A percentile compares a stretch with the other conserved stretches of the same genome.
Evolutionary conservation across 2,329 filamentous ascomycete species (phyloP).

Genomic region (Aspergillus sp.): DNA sequence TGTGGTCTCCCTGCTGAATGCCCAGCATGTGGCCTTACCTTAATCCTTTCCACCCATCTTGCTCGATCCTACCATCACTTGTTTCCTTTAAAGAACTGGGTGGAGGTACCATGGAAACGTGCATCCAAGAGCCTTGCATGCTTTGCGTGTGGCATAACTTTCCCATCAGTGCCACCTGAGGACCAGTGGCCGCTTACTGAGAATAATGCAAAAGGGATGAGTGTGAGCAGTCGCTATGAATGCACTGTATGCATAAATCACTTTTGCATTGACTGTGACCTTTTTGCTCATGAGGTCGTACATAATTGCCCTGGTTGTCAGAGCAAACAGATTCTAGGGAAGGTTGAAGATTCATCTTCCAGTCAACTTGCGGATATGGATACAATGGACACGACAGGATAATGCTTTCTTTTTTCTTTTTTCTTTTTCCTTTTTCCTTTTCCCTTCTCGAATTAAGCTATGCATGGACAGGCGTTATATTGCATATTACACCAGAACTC

Average conservation of each 20-base stretch:
- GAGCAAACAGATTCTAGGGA: constrained; percentile 24
- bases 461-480: constrained; percentile 8
- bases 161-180: constrained; percentile 50
- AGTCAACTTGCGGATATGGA: constrained; percentile 21
- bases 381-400: constrained; percentile 27
- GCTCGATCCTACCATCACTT: constrained; percentile 90
- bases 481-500: background rate
- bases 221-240: constrained; percentile 80
- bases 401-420: background rate
- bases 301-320: constrained; percentile 95
- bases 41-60: constrained; percentile 89
- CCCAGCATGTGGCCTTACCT: constrained; percentile 80
- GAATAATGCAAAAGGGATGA: constrained; percentile 56
- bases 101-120: constrained; percentile 75
- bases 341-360: background rate
- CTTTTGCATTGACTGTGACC: constrained; percentile 97
- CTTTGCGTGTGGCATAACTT: constrained; percentile 68
- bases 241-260: constrained; percentile 82
- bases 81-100: constrained; percentile 85
- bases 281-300: constrained; percentile 87
- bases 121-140: constrained; percentile 61
- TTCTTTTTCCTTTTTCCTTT: background rate
- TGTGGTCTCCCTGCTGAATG: constrained; percentile 87
- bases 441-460: no score
- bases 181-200: constrained; percentile 29